phyloP scores from a whole-genome alignment of 1,284 basidiomycete species.

The Cryptococcus neoformans region DNA sequence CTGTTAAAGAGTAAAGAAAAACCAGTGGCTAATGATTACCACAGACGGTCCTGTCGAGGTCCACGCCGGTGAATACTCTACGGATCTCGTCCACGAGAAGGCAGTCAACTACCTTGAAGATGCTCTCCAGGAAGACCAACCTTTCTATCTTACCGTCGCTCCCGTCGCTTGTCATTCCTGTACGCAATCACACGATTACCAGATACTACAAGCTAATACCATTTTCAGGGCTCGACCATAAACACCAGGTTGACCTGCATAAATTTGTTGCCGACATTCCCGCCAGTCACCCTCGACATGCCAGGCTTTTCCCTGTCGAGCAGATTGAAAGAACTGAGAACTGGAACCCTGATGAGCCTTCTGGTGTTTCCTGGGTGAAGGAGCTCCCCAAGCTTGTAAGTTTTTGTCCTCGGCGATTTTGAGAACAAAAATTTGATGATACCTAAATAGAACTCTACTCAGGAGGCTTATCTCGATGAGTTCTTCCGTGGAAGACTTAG shows the following conservation, averaged over 20 bases:
- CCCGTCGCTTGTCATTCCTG: conserved; percentile 11
- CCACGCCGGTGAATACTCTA: conserved; percentile 27
- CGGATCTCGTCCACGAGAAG: conserved; percentile 30
- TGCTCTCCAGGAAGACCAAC: conserved; percentile 15
- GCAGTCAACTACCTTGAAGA: conserved; percentile 26
- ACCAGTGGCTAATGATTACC: no score
- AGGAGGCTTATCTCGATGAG: conserved; percentile 42
- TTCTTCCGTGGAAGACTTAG: conserved; percentile 36
- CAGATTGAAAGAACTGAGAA: conserved; percentile 15
- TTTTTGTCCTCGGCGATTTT: neutral
- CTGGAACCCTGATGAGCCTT: conserved; percentile 29
- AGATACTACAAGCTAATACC: neutral
- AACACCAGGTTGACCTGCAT: neutral
- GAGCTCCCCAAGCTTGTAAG: conserved; percentile 20
- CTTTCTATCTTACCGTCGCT: conserved; percentile 33
- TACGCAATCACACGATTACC: neutral
- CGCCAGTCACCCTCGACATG: conserved; percentile 24
- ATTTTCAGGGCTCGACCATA: neutral
- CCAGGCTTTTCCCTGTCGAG: conserved; percentile 23
- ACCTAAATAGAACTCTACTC: conserved; percentile 18
- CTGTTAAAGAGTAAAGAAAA: neutral
- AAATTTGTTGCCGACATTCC: conserved; percentile 12
- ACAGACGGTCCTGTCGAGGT: conserved; percentile 22
- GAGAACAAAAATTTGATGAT: neutral
- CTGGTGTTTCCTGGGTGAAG: conserved; percentile 37